Base-by-base conservation (phyloP, 306 rosid genomes). In the Cicer bijugum region DNA sequence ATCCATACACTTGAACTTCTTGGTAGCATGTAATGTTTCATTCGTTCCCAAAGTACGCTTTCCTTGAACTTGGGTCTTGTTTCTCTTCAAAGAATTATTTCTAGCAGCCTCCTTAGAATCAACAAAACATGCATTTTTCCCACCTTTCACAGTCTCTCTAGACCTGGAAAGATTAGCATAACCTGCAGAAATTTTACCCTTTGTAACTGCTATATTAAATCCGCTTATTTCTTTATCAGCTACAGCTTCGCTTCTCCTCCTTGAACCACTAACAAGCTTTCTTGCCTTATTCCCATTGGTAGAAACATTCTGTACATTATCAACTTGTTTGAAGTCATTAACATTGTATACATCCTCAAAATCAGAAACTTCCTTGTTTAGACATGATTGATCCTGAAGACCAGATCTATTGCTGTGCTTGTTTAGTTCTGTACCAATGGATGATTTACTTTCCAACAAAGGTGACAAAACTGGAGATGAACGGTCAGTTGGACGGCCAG, bases 1-100 rank as follows among this genome's bases (percentile, higher is more conserved):
- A 57, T 87, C 89, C 69, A 68, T 68, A 48, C 45, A 65, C 82
- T 84, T 89, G 48, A 78, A 76, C 80, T 84, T 92, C 82, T 87
- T 89, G 70, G 89, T 50, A 60, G 85, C 79, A 67, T 64, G 91
- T 69, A 69, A 63, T 60, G 64, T 67, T 63, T 86, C 89, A 75
- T 77, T 79, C 67, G 84, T 56, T 58, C 78, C 89, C 70, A 64
- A 59, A 67, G 64, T 81, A 82, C 74, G 70, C 75, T 84, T 92
- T 75, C 75, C 82, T 75, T 28, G 72, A 71, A 39, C 58, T 19
- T 76, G 96, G 66, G 75, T 52, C 84, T 56, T 87, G 72, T 77
- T 92, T 52, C 74, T 71, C 76, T 82, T 85, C n/a, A 35, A 64
- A 71, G 69, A 56, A 62, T 64, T 59, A 72, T 77, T 84, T 20